A percentile compares a stretch with the other conserved stretches of the same genome.
Evolutionary conservation across 441 rosid genomes (phyloP).

Genomic region (Croton setiger): DNA sequence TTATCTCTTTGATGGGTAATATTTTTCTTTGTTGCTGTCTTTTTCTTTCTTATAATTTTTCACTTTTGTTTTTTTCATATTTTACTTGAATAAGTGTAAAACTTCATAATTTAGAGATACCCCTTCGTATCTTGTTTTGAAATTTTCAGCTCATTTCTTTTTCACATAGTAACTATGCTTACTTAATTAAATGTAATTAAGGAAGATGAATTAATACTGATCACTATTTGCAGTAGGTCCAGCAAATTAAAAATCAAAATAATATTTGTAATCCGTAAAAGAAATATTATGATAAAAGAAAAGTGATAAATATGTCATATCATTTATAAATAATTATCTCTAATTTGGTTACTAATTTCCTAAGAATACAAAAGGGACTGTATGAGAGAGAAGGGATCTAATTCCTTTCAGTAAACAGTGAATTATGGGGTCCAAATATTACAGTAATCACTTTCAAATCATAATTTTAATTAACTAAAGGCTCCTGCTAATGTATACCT

Average conservation of each 20-base stretch:
- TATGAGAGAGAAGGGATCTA: neutral
- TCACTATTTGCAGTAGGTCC: too few species aligned
- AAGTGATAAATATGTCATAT: too few species aligned
- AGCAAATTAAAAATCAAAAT: too few species aligned
- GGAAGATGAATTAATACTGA: too few species aligned
- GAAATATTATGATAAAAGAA: too few species aligned
- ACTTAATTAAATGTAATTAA: too few species aligned
- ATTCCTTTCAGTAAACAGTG: too few species aligned
- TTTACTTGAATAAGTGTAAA: slow-evolving; percentile 19
- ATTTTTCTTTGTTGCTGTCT: slow-evolving; percentile 13
- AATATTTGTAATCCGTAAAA: too few species aligned
- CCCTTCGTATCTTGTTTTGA: slow-evolving; percentile 9
- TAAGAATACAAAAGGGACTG: too few species aligned
- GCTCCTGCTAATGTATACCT: slow-evolving; percentile 10
- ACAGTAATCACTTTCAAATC: neutral
- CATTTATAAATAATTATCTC: too few species aligned
- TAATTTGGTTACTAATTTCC: too few species aligned
- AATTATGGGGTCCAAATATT: slow-evolving; percentile 7
- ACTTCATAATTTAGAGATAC: slow-evolving; percentile 2
- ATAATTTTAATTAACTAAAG: slow-evolving; percentile 8
- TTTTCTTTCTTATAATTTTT: slow-evolving; percentile 12
- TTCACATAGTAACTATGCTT: too few species aligned
- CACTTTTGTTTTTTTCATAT: neutral
- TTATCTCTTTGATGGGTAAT: neutral
- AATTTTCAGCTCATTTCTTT: slow-evolving; percentile 14